phyloP scores from a whole-genome alignment of 2,329 filamentous ascomycete genomes.

The Exophiala spinifera region DNA sequence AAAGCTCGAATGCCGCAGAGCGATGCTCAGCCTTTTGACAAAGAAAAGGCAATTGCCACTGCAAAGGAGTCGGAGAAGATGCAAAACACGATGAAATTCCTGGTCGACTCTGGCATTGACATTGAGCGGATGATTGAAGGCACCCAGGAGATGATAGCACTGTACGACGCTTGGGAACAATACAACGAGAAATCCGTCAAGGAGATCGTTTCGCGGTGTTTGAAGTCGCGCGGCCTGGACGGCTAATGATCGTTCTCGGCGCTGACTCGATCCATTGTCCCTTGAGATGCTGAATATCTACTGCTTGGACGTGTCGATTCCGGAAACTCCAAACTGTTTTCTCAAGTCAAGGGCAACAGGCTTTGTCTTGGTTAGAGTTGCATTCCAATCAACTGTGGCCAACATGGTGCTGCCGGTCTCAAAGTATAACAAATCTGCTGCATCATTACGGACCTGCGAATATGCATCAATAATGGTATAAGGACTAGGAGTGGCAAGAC shows the following conservation, averaged over 20 bases:
- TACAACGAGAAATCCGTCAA: conserved; percentile 64
- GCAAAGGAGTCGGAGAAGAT: conserved; percentile 53
- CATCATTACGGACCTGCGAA: conserved; percentile 20
- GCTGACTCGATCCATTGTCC: neutral
- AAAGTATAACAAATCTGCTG: conserved; percentile 28
- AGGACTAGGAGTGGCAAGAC: neutral
- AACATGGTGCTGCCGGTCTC: conserved; percentile 18
- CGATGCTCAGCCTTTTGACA: conserved; percentile 17
- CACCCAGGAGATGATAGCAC: conserved; percentile 84
- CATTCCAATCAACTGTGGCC: conserved; percentile 27
- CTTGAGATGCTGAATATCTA: neutral
- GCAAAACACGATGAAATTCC: conserved; percentile 70
- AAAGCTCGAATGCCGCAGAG: conserved; percentile 1
- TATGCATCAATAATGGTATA: neutral
- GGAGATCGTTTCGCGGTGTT: conserved; percentile 60
- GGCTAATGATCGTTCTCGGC: conserved; percentile 40
- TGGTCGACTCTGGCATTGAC: conserved; percentile 81
- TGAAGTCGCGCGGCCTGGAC: conserved; percentile 58
- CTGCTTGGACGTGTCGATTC: conserved; percentile 1
- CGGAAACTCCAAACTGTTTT: conserved; percentile 23
- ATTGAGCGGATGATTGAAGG: conserved; percentile 83
- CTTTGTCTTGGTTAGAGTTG: conserved; percentile 18
- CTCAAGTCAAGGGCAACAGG: conserved; percentile 24
- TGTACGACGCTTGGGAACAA: conserved; percentile 74
- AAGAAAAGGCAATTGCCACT: conserved; percentile 14